Evolutionary conservation across 129 eudicot genomes (phyloP).

Genomic region (Scalesia atractyloides): DNA sequence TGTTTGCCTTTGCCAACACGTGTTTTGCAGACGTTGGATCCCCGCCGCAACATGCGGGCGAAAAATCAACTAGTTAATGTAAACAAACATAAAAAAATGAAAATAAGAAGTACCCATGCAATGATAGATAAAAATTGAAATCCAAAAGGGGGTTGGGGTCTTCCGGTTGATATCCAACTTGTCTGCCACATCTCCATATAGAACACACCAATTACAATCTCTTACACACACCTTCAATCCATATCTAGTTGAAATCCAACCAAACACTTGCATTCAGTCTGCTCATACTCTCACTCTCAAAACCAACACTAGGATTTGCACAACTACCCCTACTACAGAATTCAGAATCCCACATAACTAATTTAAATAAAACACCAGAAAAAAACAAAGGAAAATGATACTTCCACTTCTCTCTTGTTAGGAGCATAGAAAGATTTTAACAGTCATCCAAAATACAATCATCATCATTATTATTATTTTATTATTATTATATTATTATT

Average conservation of each 20-base stretch:
- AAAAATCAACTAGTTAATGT: no score
- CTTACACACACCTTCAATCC: constrained; percentile 33
- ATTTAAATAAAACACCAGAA: background rate
- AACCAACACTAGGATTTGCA: constrained; percentile 27
- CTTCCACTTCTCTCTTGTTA: no score
- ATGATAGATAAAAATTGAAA: constrained; percentile 25
- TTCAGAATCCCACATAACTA: no score
- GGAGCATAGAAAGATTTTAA: no score
- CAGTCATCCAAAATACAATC: background rate
- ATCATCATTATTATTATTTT: constrained; percentile 3
- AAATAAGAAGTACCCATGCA: constrained; percentile 24
- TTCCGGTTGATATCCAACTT: constrained; percentile 54
- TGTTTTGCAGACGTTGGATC: no score
- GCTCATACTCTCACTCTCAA: constrained; percentile 27
- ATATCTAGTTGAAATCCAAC: constrained; percentile 38
- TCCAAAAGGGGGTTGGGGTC: constrained; percentile 40
- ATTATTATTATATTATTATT: constrained; percentile 8
- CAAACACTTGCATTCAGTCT: constrained; percentile 21
- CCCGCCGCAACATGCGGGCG: no score
- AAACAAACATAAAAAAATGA: no score
- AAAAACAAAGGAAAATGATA: background rate
- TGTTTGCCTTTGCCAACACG: no score
- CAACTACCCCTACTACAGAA: constrained; percentile 27
- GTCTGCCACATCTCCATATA: constrained; percentile 50
- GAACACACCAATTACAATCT: constrained; percentile 34